Evolutionary conservation across 345 rosid genomes (phyloP).

Genomic region (Sisymbrium irio): DNA sequence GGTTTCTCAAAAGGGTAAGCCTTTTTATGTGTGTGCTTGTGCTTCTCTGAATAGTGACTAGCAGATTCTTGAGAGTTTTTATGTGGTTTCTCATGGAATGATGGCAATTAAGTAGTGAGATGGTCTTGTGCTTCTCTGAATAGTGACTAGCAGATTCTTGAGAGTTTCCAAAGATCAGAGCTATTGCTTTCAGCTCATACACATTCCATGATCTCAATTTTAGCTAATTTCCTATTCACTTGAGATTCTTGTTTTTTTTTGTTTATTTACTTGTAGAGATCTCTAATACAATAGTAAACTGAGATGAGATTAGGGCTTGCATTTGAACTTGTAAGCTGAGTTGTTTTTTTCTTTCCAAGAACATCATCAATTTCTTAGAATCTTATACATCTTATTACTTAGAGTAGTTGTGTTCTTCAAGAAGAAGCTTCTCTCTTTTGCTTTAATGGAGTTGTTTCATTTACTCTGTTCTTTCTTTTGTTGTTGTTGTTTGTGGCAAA

Average conservation of each 20-base stretch:
- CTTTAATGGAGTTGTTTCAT: neutral
- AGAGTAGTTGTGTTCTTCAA: neutral
- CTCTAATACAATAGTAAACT: neutral
- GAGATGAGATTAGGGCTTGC: constrained; percentile 9
- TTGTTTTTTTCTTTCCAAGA: neutral
- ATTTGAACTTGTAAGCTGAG: neutral
- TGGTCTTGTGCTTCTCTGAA: neutral
- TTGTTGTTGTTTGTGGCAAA: neutral
- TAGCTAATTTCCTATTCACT: neutral
- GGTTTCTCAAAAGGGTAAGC: constrained; percentile 17
- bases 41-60: too few species aligned
- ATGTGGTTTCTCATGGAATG: too few species aligned
- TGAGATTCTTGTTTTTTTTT: neutral
- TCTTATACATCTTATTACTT: neutral
- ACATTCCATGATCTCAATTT: neutral
- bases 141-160: neutral
- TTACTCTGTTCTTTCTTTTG: neutral
- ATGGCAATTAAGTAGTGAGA: neutral
- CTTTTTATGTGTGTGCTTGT: too few species aligned
- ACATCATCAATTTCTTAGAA: neutral
- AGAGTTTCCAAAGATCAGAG: neutral
- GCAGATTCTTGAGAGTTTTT: too few species aligned
- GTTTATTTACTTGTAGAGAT: neutral
- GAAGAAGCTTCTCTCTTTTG: constrained; percentile 6
- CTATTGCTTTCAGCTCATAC: neutral